Conservation (phyloP, 2,329 filamentous ascomycete species). For the Cladosporium sp. region DNA sequence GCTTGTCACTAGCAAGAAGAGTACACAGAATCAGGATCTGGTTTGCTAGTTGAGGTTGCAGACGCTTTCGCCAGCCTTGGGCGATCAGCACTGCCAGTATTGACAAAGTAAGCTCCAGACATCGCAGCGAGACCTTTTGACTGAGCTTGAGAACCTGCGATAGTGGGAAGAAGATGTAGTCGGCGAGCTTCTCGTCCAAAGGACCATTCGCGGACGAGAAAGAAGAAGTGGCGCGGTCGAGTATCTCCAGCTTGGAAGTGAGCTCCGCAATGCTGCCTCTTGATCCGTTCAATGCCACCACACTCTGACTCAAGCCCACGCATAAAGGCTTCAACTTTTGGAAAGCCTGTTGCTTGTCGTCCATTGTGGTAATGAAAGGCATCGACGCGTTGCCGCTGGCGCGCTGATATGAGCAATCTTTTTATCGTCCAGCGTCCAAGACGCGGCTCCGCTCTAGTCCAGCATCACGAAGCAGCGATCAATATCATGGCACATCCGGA, state of each 20-base stretch:
- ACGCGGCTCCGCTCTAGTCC: too few species aligned
- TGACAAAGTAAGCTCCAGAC: slow-evolving; percentile 69
- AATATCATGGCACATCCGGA: too few species aligned
- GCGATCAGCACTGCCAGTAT: slow-evolving; percentile 68
- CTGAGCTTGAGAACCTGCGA: slow-evolving; percentile 78
- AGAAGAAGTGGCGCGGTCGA: slow-evolving; percentile 38
- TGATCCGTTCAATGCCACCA: slow-evolving; percentile 44
- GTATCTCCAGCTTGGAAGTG: slow-evolving; percentile 40
- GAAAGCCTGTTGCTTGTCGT: slow-evolving; percentile 34
- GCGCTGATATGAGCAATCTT: background rate
- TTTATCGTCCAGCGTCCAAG: background rate
- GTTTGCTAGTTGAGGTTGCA: slow-evolving; percentile 67
- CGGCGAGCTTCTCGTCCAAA: slow-evolving; percentile 76
- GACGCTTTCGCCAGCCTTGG: slow-evolving; percentile 69
- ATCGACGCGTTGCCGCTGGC: background rate
- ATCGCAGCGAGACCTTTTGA: slow-evolving; percentile 61
- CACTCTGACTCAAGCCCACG: slow-evolving; percentile 51
- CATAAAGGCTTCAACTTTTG: slow-evolving; percentile 53
- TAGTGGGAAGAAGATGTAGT: slow-evolving; percentile 92
- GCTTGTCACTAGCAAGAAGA: slow-evolving; percentile 69
- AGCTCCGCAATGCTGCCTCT: slow-evolving; percentile 42
- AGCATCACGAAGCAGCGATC: too few species aligned
- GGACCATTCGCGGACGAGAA: slow-evolving; percentile 28
- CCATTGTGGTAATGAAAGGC: slow-evolving; percentile 8
- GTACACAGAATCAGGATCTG: slow-evolving; percentile 82